Percentiles rank a stretch among this genome's conserved stretches.
Conservation (phyloP, 768 basidiomycete genomes). For the Tylopilus vinaceipallidus region DNA sequence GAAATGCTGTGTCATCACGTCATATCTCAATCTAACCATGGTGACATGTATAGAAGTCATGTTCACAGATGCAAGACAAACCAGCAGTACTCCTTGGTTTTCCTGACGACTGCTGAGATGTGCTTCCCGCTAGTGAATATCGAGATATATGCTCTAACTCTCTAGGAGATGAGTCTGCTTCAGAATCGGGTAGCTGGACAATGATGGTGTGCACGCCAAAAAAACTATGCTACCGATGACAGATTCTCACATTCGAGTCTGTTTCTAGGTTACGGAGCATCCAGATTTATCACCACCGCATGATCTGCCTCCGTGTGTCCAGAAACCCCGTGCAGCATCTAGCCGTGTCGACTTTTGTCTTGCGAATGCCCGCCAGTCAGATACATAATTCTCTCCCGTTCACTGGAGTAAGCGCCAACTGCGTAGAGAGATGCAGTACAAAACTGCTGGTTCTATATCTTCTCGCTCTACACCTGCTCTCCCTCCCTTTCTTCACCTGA, state of each 20-base stretch:
- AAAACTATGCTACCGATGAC: not conserved
- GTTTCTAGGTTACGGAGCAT: conserved; percentile 13
- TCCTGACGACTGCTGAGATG: not conserved
- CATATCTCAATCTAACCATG: not conserved
- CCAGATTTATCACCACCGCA: conserved; percentile 2
- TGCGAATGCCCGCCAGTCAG: conserved; percentile 4
- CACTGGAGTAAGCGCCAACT: not conserved
- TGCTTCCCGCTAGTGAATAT: not conserved
- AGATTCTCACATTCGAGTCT: conserved; percentile 9
- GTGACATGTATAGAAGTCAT: not conserved
- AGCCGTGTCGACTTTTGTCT: not conserved
- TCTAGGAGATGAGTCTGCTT: conserved; percentile 5
- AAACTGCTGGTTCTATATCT: conserved; percentile 5
- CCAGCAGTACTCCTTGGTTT: not conserved
- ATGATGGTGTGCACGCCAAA: not conserved
- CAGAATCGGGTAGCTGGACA: not conserved
- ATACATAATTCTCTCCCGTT: conserved; percentile 3
- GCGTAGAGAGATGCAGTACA: conserved; percentile 10
- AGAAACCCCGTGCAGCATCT: not conserved
- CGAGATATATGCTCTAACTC: not conserved
- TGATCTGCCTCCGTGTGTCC: conserved; percentile 2
- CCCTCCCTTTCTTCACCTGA: conserved; percentile 17
- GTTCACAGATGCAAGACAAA: not conserved
- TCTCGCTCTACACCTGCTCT: conserved; percentile 8
- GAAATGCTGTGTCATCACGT: conserved; percentile 1